Base-by-base conservation (phyloP, 495 filamentous ascomycete species). In the Aspergillus funiculosus region DNA sequence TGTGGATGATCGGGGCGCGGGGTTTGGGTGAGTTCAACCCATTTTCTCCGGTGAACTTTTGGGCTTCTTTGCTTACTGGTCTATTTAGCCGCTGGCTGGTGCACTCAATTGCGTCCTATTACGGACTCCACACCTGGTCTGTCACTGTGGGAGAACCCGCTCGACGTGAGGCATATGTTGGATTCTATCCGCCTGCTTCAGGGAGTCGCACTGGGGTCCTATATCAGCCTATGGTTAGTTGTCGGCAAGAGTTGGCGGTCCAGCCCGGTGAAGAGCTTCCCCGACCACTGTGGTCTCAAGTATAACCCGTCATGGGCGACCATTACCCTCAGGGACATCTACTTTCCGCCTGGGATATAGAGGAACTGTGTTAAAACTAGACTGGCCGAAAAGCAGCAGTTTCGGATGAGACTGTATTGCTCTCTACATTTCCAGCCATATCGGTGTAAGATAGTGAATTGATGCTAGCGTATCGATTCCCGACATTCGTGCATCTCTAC, bases 61-160 rank as follows among this genome's bases (percentile, higher is more conserved):
- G 18, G 6, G 9, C 10, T 1, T 19, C 13, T 15, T 25, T 19
- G 34, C 53, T 50, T n/a, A 58, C 61, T 49, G 18, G 6, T 53
- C 37, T 41, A 25, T 10, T 34, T 48, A 94, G 87, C 51, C 85
- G 92, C 38, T 98, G 88, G 86, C 78, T 98, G 43, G 89, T 95
- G 4, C 89, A 98, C 67, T 84, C 81, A 37, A 87, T 98, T 51
- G 94, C 88, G 15, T 73, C 81, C 5, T 97, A 98, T 63, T 98
- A 98, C 62, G 91, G 89, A 22, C 73, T 98, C 44, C 79, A 79
- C 37, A 91, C 88, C 30, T 89, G 85, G 75, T 88, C 83, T 2
- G 76, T 90, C 56, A 86, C 86, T 1, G 74, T 81, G 11, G 88
- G 86, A 14, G 72, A 83, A 53, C 86, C 88, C 11, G 78, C 80